phyloP scores from a whole-genome alignment of 306 rosid species.

The Gleditsia sinensis region DNA sequence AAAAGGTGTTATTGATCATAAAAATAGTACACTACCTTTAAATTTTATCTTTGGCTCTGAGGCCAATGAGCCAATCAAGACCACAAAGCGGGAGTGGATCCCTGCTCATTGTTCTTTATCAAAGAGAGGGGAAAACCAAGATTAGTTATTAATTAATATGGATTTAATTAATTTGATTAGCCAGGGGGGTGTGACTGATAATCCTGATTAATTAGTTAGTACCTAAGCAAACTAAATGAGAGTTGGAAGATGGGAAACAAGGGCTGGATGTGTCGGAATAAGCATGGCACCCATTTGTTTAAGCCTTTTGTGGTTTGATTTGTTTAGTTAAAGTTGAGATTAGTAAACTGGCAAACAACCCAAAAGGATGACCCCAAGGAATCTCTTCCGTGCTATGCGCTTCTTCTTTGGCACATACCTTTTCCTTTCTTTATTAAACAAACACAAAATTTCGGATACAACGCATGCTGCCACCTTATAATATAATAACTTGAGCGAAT shows the following conservation, averaged over 20 bases:
- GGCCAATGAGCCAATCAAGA: background rate
- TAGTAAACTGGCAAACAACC: slow-evolving; percentile 26
- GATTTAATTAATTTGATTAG: slow-evolving; percentile 18
- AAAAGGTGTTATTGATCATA: background rate
- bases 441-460: background rate
- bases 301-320: slow-evolving; percentile 1
- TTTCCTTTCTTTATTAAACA: slow-evolving; percentile 20
- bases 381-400: slow-evolving; percentile 50
- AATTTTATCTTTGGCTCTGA: background rate
- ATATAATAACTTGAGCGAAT: background rate
- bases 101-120: background rate
- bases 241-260: slow-evolving; percentile 68
- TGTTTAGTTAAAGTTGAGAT: slow-evolving; percentile 4
- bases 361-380: slow-evolving; percentile 45
- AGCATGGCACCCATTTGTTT: slow-evolving; percentile 53
- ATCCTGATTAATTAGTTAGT: slow-evolving; percentile 35
- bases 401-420: slow-evolving; percentile 30
- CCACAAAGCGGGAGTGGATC: background rate
- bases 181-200: slow-evolving; percentile 29
- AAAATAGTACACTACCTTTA: background rate
- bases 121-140: background rate
- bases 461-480: background rate
- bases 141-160: background rate
- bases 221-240: slow-evolving; percentile 25
- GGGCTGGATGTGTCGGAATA: slow-evolving; percentile 55